phyloP scores from a whole-genome alignment of 768 basidiomycete genomes.

The Porphyrellus cyaneotinctus region DNA sequence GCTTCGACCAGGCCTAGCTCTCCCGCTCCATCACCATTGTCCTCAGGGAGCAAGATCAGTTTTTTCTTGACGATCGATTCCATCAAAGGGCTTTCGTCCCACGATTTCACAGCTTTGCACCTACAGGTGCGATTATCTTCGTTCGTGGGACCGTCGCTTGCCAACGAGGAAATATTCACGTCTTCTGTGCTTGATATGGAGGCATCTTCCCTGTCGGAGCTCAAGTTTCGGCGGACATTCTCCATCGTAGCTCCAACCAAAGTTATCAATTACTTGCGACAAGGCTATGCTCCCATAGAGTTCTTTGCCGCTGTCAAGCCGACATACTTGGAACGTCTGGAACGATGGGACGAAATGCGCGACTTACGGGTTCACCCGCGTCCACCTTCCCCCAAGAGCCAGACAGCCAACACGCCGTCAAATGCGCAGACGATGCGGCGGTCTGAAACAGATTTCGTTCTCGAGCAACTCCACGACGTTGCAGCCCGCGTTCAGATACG shows the following conservation, averaged over 20 bases:
- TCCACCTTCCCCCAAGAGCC: slow-evolving; percentile 30
- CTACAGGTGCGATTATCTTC: slow-evolving; percentile 86
- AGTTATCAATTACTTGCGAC: slow-evolving; percentile 65
- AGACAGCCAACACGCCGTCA: slow-evolving; percentile 38
- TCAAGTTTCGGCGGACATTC: slow-evolving; percentile 82
- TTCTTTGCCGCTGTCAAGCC: slow-evolving; percentile 83
- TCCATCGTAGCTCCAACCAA: slow-evolving; percentile 72
- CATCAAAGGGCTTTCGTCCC: slow-evolving; percentile 84
- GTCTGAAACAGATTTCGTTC: slow-evolving; percentile 88
- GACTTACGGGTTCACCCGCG: slow-evolving; percentile 57
- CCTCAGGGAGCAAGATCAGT: slow-evolving; percentile 73
- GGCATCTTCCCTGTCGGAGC: slow-evolving; percentile 62
- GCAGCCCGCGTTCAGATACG: slow-evolving; percentile 81
- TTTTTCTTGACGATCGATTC: slow-evolving; percentile 85
- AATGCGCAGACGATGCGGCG: slow-evolving; percentile 76
- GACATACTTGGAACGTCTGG: slow-evolving; percentile 83
- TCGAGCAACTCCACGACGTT: slow-evolving; percentile 87
- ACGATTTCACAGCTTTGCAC: slow-evolving; percentile 84
- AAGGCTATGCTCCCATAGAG: slow-evolving; percentile 82
- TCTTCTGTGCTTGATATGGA: slow-evolving; percentile 76
- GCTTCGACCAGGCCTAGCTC: slow-evolving; percentile 73
- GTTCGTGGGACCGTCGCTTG: slow-evolving; percentile 66
- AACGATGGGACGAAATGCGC: slow-evolving; percentile 91
- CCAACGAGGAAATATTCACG: slow-evolving; percentile 78
- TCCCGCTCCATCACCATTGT: slow-evolving; percentile 62